Conservation (phyloP, 345 rosid species). For the Lepidium aucheri region DNA sequence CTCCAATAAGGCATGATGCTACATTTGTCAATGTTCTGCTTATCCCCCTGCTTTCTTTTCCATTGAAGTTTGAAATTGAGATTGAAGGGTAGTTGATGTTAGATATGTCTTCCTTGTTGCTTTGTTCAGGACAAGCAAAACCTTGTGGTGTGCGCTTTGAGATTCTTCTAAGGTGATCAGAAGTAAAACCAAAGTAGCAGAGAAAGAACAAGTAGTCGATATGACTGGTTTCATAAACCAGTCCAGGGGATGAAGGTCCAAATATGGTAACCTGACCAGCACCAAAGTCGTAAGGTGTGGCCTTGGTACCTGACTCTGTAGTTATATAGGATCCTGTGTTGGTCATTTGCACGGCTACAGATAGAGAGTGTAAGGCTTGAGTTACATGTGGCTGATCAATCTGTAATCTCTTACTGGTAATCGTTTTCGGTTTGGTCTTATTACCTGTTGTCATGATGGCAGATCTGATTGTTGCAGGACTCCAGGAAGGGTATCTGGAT, state of each 20-base stretch:
- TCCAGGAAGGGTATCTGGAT: slow-evolving; percentile 42
- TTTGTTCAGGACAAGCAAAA: slow-evolving; percentile 41
- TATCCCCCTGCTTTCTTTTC: slow-evolving; percentile 26
- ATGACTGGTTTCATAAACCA: slow-evolving; percentile 48
- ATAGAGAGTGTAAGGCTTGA: background rate
- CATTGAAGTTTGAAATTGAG: slow-evolving; percentile 33
- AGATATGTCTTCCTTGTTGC: slow-evolving; percentile 33
- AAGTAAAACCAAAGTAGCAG: slow-evolving; percentile 41
- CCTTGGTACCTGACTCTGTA: slow-evolving; percentile 37
- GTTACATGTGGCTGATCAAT: background rate
- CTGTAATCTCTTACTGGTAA: background rate
- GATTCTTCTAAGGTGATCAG: slow-evolving; percentile 27
- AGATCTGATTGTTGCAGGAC: slow-evolving; percentile 58
- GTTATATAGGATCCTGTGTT: slow-evolving; percentile 41
- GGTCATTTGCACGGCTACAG: slow-evolving; percentile 46
- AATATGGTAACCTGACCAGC: slow-evolving; percentile 51
- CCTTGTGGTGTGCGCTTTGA: slow-evolving; percentile 27
- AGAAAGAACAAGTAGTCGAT: slow-evolving; percentile 58
- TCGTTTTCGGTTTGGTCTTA: background rate
- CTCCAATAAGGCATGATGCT: slow-evolving; percentile 30
- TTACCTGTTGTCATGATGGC: slow-evolving; percentile 79
- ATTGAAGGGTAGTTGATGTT: slow-evolving; percentile 76
- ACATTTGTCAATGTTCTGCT: slow-evolving; percentile 55
- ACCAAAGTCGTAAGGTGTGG: slow-evolving; percentile 56
- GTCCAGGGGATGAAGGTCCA: slow-evolving; percentile 48